Evolutionary conservation across 805 yeast species (phyloP).

Genomic region (Kluyveromyces nonfermentans): DNA sequence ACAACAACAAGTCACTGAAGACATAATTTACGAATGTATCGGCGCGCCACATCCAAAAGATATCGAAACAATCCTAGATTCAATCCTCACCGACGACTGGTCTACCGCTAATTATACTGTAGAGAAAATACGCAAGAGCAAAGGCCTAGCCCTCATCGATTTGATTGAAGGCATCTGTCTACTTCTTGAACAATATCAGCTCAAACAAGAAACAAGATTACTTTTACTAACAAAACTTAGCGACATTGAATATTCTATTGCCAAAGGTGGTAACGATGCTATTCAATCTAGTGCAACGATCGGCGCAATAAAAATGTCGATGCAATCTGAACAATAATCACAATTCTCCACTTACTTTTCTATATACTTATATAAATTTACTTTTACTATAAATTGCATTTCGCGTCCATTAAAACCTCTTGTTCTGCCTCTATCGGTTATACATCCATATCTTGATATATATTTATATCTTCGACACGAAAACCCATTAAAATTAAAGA

Average conservation of each 20-base stretch:
- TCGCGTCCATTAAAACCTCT: neutral
- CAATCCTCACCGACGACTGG: conserved; percentile 85
- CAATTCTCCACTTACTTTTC: neutral
- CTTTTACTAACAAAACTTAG: conserved; percentile 60
- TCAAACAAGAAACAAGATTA: conserved; percentile 50
- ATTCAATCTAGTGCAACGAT: conserved; percentile 85
- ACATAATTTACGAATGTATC: conserved; percentile 84
- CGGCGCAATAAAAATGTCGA: conserved; percentile 61
- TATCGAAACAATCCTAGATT: conserved; percentile 61
- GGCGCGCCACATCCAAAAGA: conserved; percentile 94
- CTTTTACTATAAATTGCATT: too few species aligned
- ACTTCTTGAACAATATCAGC: conserved; percentile 57
- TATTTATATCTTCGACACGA: neutral
- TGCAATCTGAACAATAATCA: conserved; percentile 26
- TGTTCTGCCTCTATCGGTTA: too few species aligned
- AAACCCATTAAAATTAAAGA: too few species aligned
- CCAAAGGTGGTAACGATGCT: conserved; percentile 87
- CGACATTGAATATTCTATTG: conserved; percentile 84
- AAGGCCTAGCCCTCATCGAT: conserved; percentile 88
- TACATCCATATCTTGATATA: too few species aligned
- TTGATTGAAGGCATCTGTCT: conserved; percentile 67
- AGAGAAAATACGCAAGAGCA: conserved; percentile 50
- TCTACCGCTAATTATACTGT: conserved; percentile 62
- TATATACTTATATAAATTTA: neutral
- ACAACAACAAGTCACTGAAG: conserved; percentile 50